Percentiles rank a stretch among this genome's conserved stretches.
phyloP scores from a whole-genome alignment of 306 rosid genomes.

The Potentilla sterilis region DNA sequence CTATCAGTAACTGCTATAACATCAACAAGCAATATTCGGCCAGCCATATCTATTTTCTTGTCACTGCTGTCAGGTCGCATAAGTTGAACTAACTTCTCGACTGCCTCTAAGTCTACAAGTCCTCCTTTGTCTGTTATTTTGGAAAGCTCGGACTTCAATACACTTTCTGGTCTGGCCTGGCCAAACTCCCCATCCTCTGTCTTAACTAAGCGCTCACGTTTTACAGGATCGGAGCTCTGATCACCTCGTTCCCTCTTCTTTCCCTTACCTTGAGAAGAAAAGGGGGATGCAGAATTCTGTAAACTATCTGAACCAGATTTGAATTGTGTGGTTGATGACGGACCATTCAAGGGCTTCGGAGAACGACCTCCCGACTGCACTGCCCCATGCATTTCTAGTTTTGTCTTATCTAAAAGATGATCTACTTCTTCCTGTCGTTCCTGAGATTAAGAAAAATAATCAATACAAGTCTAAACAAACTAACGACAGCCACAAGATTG shows the following conservation, averaged over 20 bases:
- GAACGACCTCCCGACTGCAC: slow-evolving; percentile 79
- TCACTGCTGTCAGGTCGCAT: slow-evolving; percentile 62
- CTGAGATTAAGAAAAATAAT: slow-evolving; percentile 34
- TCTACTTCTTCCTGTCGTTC: slow-evolving; percentile 84
- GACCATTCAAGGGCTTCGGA: slow-evolving; percentile 75
- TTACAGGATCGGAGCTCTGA: slow-evolving; percentile 57
- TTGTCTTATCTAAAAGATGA: slow-evolving; percentile 59
- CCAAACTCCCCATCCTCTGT: slow-evolving; percentile 65
- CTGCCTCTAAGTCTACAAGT: slow-evolving; percentile 66
- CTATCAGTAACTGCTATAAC: slow-evolving; percentile 76
- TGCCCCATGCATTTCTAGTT: slow-evolving; percentile 72
- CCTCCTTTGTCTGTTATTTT: slow-evolving; percentile 79
- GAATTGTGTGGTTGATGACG: slow-evolving; percentile 65
- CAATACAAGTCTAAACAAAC: background rate
- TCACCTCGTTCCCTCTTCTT: slow-evolving; percentile 83
- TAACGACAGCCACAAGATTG: background rate
- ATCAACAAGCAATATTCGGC: slow-evolving; percentile 68
- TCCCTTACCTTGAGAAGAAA: slow-evolving; percentile 61
- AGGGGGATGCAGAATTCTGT: slow-evolving; percentile 58
- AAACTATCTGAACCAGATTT: slow-evolving; percentile 72
- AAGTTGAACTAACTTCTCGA: slow-evolving; percentile 75
- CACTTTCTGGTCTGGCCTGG: slow-evolving; percentile 49
- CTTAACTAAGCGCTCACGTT: slow-evolving; percentile 57
- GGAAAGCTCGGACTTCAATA: slow-evolving; percentile 59
- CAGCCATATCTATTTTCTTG: slow-evolving; percentile 69